phyloP scores from a whole-genome alignment of 768 basidiomycete genomes.

The Artomyces pyxidatus region DNA sequence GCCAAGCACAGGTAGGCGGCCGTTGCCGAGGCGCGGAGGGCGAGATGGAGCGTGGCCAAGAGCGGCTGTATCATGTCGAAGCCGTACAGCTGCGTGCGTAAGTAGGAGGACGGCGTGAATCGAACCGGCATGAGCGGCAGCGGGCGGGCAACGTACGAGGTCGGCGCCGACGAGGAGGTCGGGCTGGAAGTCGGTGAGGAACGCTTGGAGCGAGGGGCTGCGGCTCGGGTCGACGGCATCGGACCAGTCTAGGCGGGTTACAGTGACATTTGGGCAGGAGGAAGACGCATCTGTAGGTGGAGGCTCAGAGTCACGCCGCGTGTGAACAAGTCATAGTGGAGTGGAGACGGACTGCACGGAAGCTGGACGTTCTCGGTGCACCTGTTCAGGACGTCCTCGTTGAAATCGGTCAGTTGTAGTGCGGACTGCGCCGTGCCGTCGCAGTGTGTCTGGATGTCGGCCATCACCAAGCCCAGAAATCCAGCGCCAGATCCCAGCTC shows the following conservation, averaged over 20 bases:
- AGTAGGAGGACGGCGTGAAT: too few relatives aligned
- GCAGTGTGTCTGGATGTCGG: slow-evolving; percentile 40
- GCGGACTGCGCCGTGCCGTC: slow-evolving; percentile 1
- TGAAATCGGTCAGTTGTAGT: slow-evolving; percentile 48
- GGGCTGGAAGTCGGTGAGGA: slow-evolving; percentile 36
- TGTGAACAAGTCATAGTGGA: background rate
- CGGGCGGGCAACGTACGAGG: slow-evolving; percentile 31
- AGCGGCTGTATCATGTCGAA: slow-evolving; percentile 12
- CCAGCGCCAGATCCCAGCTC: slow-evolving; percentile 75
- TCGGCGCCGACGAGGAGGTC: slow-evolving; percentile 70
- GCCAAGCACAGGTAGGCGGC: slow-evolving; percentile 13
- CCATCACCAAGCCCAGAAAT: slow-evolving; percentile 61
- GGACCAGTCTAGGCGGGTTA: slow-evolving; percentile 56
- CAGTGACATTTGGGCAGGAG: slow-evolving; percentile 36
- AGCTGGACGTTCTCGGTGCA: slow-evolving; percentile 55
- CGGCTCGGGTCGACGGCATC: slow-evolving; percentile 36
- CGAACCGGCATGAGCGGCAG: background rate
- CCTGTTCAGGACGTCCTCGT: slow-evolving; percentile 51
- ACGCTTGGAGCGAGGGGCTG: slow-evolving; percentile 15
- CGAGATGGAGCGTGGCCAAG: slow-evolving; percentile 11
- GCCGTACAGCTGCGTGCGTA: slow-evolving; percentile 11
- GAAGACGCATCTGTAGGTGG: slow-evolving; percentile 45
- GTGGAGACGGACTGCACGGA: slow-evolving; percentile 51
- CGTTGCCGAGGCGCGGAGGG: slow-evolving; percentile 1
- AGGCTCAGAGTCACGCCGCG: background rate